A percentile compares a stretch with the other conserved stretches of the same genome.
phyloP scores from a whole-genome alignment of 2,329 filamentous ascomycete genomes.

The Pseudogymnoascus sp. region DNA sequence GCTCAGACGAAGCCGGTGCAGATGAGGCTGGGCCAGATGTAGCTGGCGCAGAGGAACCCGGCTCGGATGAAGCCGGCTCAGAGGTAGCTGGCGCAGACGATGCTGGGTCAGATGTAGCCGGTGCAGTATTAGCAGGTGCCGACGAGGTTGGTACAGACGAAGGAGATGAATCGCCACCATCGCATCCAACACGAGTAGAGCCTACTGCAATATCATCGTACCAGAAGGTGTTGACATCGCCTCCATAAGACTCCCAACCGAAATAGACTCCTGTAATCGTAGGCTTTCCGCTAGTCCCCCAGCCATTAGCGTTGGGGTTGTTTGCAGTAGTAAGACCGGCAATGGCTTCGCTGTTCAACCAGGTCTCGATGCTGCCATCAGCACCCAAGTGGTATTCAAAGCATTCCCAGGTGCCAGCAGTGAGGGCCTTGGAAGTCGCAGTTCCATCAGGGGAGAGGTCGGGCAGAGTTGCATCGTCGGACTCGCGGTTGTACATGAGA shows the following conservation, averaged over 20 bases:
- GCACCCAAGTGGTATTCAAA: slow-evolving; percentile 53
- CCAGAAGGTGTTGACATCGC: slow-evolving; percentile 53
- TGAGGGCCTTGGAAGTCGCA: slow-evolving; percentile 42
- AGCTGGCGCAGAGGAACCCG: not conserved
- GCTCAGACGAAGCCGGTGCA: not conserved
- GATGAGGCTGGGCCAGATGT: not conserved
- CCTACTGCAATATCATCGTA: slow-evolving; percentile 50
- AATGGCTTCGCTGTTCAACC: slow-evolving; percentile 46
- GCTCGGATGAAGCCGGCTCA: not conserved
- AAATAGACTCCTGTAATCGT: slow-evolving; percentile 50
- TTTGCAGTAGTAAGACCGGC: slow-evolving; percentile 41
- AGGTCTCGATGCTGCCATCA: slow-evolving; percentile 52
- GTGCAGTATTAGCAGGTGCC: not conserved
- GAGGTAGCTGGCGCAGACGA: not conserved
- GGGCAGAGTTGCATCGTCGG: slow-evolving; percentile 53
- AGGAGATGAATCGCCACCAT: not conserved
- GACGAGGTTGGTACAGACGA: slow-evolving; percentile 3
- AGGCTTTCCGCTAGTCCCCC: slow-evolving; percentile 42
- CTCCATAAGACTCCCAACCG: slow-evolving; percentile 55
- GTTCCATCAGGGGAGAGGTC: slow-evolving; percentile 53
- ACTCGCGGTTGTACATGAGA: slow-evolving; percentile 57
- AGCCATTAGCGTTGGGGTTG: slow-evolving; percentile 45
- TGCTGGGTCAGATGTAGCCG: not conserved
- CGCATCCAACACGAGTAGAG: slow-evolving; percentile 41
- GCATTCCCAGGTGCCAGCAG: slow-evolving; percentile 46